Base-by-base conservation (phyloP, 495 filamentous ascomycete species). In the Aspergillus asperescens region DNA sequence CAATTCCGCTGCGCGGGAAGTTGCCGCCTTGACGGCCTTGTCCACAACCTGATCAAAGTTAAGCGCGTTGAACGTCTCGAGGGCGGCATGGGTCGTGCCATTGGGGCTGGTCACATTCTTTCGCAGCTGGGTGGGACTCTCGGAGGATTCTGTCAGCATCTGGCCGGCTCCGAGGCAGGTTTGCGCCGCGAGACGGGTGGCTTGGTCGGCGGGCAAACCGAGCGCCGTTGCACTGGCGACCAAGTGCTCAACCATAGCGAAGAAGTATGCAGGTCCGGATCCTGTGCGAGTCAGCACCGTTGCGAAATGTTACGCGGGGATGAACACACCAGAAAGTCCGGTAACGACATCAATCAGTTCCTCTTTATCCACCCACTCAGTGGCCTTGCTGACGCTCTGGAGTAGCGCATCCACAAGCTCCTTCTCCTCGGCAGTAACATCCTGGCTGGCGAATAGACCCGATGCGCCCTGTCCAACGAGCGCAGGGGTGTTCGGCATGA, bases 101-200 rank as follows among this genome's bases (percentile, higher is more conserved):
- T 73, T 73, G 16, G 70, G 70, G 29, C 70, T 73, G 34, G 70
- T 73, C 13, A 73, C 70, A 29, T 73, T 73, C 63, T 71, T 69
- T 37, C 70, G 67, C 59, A 73, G 55, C 54, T 73, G 67, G 13
- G 61, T 32, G 0, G 70, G 68, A 39, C 58, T 58, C 37, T 73
- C 68, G 4, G 58, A 53, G 4, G 67, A 70, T 46, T 68, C 64
- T 19, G 63, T 60, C 22, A 73, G 56, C 70, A 73, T 73, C 55
- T 68, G 67, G 23, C 70, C 70, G 10, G 70, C 70, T 32, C 70
- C 70, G 4, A 71, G 65, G 43, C 70, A 73, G 16, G 70, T 73
- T 56, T 73, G 70, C 7, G 68, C 55, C 9, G 70, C 70, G 16
- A 73, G 39, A 3, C 68, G 67, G 29, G 68, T 73, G 13, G 70